Percentiles rank a stretch among this genome's conserved stretches.
Evolutionary conservation across 371 early-diverging fungal species (phyloP).

Genomic region (Rhizomucor pusillus): DNA sequence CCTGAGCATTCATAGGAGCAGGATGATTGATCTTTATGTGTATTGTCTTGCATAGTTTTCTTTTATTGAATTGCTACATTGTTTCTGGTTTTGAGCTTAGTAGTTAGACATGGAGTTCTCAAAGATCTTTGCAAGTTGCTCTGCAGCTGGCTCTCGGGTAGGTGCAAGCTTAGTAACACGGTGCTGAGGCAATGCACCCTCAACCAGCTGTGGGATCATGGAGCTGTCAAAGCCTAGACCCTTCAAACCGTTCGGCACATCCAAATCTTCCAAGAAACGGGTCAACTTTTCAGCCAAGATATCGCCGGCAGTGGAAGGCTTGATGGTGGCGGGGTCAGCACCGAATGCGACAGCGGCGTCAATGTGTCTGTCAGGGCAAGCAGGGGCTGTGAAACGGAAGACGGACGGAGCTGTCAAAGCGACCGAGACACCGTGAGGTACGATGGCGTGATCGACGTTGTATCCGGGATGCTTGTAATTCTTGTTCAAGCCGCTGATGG

Average conservation of each 20-base stretch:
- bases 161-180: slow-evolving; percentile 92
- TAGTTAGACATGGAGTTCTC: slow-evolving; percentile 69
- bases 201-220: slow-evolving; percentile 73
- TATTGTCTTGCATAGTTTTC: no score
- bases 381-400: slow-evolving; percentile 78
- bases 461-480: slow-evolving; percentile 83
- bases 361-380: slow-evolving; percentile 84
- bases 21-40: no score
- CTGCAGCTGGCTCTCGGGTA: slow-evolving; percentile 63
- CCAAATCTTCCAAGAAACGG: slow-evolving; percentile 68
- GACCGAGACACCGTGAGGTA: slow-evolving; percentile 78
- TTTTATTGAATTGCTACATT: background rate
- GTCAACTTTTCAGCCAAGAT: slow-evolving; percentile 77
- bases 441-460: slow-evolving; percentile 70
- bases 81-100: no score
- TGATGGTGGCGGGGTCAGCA: slow-evolving; percentile 65
- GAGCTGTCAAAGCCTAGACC: slow-evolving; percentile 75
- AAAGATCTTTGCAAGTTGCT: slow-evolving; percentile 67
- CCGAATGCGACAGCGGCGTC: slow-evolving; percentile 82
- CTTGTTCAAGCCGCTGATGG: slow-evolving; percentile 85
- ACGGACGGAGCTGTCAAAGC: slow-evolving; percentile 89
- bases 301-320: slow-evolving; percentile 73
- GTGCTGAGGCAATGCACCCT: slow-evolving; percentile 89
- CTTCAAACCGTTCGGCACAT: slow-evolving; percentile 81
- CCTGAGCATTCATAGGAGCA: no score